Percentiles rank a stretch among this genome's conserved stretches.
Conservation (phyloP, 768 basidiomycete species). For the Myochromella boudieri region DNA sequence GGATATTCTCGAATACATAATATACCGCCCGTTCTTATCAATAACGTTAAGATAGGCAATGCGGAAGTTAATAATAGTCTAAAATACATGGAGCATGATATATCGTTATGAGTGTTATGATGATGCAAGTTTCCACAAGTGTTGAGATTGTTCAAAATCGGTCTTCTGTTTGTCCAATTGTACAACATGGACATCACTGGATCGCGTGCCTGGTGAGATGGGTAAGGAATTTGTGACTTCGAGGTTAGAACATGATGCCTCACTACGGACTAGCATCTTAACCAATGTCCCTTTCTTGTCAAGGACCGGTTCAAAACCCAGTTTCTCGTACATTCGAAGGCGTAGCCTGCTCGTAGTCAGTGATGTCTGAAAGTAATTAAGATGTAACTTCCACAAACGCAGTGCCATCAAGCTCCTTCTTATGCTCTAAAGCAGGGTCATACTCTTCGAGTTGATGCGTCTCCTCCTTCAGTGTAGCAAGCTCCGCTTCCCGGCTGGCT, state of each 20-base stretch:
- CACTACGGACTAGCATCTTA: conserved; percentile 74
- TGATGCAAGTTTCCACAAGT: conserved; percentile 45
- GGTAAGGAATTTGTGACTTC: neutral
- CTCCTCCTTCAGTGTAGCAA: conserved; percentile 66
- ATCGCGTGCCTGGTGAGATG: conserved; percentile 41
- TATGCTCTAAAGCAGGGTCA: conserved; percentile 74
- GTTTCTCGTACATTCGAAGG: conserved; percentile 63
- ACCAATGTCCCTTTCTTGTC: conserved; percentile 47
- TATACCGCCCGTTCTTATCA: too few relatives aligned
- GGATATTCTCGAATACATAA: too few relatives aligned
- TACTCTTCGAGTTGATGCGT: conserved; percentile 59
- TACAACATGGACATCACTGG: conserved; percentile 45
- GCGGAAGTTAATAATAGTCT: neutral
- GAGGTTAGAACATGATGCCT: conserved; percentile 26
- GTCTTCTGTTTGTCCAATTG: conserved; percentile 34
- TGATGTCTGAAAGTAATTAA: neutral
- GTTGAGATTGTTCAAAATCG: conserved; percentile 36
- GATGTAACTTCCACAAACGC: conserved; percentile 44
- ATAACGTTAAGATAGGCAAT: conserved; percentile 1
- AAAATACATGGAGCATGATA: neutral
- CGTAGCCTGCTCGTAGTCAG: conserved; percentile 53
- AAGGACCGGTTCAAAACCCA: conserved; percentile 70
- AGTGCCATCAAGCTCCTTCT: conserved; percentile 65
- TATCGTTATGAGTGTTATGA: conserved; percentile 27
- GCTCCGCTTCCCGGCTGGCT: conserved; percentile 68